Base-by-base conservation (phyloP, 257 asterid genomes). In the Primulina huaijiensis region DNA sequence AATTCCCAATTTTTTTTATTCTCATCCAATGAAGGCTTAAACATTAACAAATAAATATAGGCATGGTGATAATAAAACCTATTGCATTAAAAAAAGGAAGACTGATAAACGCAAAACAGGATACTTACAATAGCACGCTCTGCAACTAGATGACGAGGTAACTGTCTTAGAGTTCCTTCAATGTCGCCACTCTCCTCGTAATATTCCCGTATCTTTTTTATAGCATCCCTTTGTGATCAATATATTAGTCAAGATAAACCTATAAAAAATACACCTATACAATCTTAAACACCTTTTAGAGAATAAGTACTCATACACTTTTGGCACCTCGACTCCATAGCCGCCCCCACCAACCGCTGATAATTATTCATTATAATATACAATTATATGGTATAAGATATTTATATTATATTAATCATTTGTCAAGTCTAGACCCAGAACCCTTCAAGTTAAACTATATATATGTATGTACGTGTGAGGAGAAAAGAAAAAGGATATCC, bases 141-240 rank as follows among this genome's bases (percentile, higher is more conserved):
- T 62, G 97, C 99, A 80, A 89, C 95, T 81, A 93, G 77, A 76
- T 87, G 65, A 55, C 92, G 89, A 63, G 99, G 97, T 72, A 93
- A 84, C 80, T 87, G 99, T 82, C 85, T 84, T 50, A 93, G 77
- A 53, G 99, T 87, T 73, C 95, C 97, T 73, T 89, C 95, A 38
- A 85, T 71, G 74, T 93, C 96, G 17, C 94, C 87, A 69, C 85
- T 89, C 85, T 87, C 90, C 78, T 84, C 87, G 73, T 89, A 90
- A 82, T 86, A 88, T 72, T 93, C 96, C 80, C 99, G 79, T 72
- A 81, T 73, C 57, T 58, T 76, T 67, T 78, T 82, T 68, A 84
- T 84, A 76, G 67, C 88, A 30, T 90, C 96, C 80, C 76, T 93
- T 69, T 92, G 98, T 92, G 76, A 73, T 71, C 80, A 82, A 69